phyloP scores from a whole-genome alignment of 2,329 filamentous ascomycete species.

The Kalmusia sp. region DNA sequence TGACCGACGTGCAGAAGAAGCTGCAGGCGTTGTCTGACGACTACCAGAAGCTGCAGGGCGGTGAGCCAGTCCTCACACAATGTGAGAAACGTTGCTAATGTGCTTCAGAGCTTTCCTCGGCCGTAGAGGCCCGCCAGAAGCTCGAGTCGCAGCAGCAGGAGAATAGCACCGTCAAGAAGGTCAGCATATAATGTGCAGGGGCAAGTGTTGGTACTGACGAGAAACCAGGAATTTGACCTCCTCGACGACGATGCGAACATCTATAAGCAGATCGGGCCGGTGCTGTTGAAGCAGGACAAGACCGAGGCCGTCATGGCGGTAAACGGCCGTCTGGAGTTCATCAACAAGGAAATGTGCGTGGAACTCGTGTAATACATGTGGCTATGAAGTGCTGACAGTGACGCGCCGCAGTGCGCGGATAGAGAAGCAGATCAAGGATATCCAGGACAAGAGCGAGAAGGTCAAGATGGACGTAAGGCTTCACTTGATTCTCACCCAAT shows the following conservation, averaged over 20 bases:
- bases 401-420: constrained; percentile 63
- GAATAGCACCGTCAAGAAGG: constrained; percentile 85
- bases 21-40: constrained; percentile 86
- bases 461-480: constrained; percentile 68
- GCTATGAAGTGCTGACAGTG: constrained; percentile 3
- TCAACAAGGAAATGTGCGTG: constrained; percentile 84
- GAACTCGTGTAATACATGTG: constrained; percentile 35
- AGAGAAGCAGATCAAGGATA: constrained; percentile 69
- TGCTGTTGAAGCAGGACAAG: constrained; percentile 93
- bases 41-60: constrained; percentile 85
- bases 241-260: constrained; percentile 85
- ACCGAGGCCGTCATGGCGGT: constrained; percentile 89
- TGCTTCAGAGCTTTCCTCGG: constrained; percentile 74
- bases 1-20: constrained; percentile 71
- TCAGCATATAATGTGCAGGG: constrained; percentile 41
- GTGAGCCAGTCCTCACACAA: constrained; percentile 52
- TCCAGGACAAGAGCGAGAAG: constrained; percentile 69
- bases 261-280: constrained; percentile 94
- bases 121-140: constrained; percentile 82
- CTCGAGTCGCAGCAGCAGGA: constrained; percentile 94
- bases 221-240: constrained; percentile 75
- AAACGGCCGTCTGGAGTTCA: constrained; percentile 88
- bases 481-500: no score
- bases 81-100: constrained; percentile 19
- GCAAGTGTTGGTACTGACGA: constrained; percentile 8